Evolutionary conservation across 2,329 filamentous ascomycete genomes (phyloP).

Genomic region (Aschersonia sp.): DNA sequence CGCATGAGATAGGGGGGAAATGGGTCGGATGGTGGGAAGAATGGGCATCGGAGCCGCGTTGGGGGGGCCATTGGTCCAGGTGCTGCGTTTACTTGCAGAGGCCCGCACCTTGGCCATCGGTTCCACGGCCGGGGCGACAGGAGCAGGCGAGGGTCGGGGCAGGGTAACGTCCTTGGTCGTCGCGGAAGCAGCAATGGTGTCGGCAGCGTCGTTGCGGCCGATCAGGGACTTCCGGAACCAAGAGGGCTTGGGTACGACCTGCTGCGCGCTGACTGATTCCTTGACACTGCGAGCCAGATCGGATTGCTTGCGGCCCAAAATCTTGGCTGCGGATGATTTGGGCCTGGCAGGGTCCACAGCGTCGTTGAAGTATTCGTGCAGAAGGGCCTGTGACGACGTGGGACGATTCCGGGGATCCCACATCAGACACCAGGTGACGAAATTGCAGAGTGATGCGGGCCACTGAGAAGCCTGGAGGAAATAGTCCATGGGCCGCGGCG

Average conservation of each 20-base stretch:
- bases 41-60: conserved; percentile 89
- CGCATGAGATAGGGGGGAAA: conserved; percentile 90
- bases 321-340: conserved; percentile 75
- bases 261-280: conserved; percentile 37
- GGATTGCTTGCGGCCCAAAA: conserved; percentile 82
- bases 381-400: conserved; percentile 84
- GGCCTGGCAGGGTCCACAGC: conserved; percentile 83
- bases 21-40: conserved; percentile 81
- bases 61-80: conserved; percentile 75
- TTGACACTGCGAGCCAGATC: conserved; percentile 58
- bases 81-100: conserved; percentile 65
- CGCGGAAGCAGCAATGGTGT: conserved; percentile 33
- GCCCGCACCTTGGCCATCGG: conserved; percentile 20
- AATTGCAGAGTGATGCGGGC: conserved; percentile 75
- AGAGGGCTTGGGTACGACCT: conserved; percentile 69
- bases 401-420: conserved; percentile 92
- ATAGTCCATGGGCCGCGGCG: conserved; percentile 89
- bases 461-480: conserved; percentile 84
- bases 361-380: conserved; percentile 88
- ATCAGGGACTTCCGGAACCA: conserved; percentile 97
- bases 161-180: conserved; percentile 30
- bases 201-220: conserved; percentile 56
- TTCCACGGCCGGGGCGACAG: conserved; percentile 25
- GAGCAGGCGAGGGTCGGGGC: conserved; percentile 29
- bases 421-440: conserved; percentile 97